Base-by-base conservation (phyloP, 192 early-diverging fungal genomes). In the Dissophora ornata region DNA sequence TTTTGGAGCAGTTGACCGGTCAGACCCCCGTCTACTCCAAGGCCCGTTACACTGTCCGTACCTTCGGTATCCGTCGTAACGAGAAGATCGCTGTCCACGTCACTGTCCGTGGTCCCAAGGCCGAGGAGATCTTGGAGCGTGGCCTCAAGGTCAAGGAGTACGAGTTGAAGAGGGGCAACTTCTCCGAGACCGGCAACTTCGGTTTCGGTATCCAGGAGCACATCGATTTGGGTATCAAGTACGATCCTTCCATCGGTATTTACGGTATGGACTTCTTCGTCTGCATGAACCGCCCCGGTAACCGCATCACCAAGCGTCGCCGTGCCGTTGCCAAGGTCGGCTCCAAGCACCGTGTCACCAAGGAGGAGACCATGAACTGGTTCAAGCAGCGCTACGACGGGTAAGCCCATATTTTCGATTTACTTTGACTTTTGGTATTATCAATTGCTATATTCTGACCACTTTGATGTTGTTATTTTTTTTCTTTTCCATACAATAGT, bases 151-250 rank as follows among this genome's bases (percentile, higher is more conserved):
- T 99, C 82, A 97, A 97, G 93, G 98, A 99, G 84, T 99, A 96
- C 89, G 98, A 99, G 87, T 87, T 99, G 41, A 90, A 90, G 82
- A 86, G 86, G 51, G 80, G 88, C 83, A 99, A 99, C 95, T 99
- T 98, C 89, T 97, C 95, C 34, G 88, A 82, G 50, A 98, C 96
- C 59, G 98, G 98, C 58, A 98, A 99, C 94, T 99, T 99, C 79
- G 98, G 98, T 79, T 99, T 98, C 87, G 98, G 98, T 96, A 95
- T 99, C 88, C 92, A 98, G 82, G 98, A 99, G 88, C 98, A 99
- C 91, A 99, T 99, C 75, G 98, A 98, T 89, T 90, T 99, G 84
- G 97, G 96, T 82, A 98, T 99, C 90, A 98, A 99, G 92, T 98
- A 98, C 88, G 97, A 98, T 85, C 96, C 97, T 62, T 90, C 91